Evolutionary conservation across 345 rosid genomes (phyloP), one percentile per base, ranked within the genome.

Genomic region (Microcos paniculata): DNA sequence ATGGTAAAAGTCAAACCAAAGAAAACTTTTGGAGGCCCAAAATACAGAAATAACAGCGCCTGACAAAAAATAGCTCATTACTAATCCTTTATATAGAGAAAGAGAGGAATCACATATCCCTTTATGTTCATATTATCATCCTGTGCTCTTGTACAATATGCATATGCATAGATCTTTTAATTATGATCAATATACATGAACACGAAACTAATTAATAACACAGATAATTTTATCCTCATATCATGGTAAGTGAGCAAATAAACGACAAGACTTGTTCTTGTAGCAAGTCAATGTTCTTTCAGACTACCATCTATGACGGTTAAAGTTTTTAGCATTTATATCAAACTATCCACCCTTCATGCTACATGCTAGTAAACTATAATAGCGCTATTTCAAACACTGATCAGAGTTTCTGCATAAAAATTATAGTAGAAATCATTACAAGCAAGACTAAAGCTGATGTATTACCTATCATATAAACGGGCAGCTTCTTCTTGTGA

Each of bases 401-500:
- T 14, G 53, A 15, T 46, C 12, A 67, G 23, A 46, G 24, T 24
- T 26, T 67, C 71, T 69, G 40, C 23, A 18, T 16, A 49, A 30
- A 49, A 30, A 49, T 69, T 18, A 58, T 18, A 72, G 55, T 23
- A 58, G 62, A 51, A 30, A 31, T 62, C 15, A 62, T 55, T 35
- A 45, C 13, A 64, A 65, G 62, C 24, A 65, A 40, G 38, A 10
- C 46, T 10, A 79, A 52, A 45, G 69, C 33, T 26, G 59, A 24
- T 48, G 16, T 52, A 40, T 24, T 77, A 95, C 99, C 97, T 93
- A 79, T 95, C 99, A 76, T 95, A 95, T 76, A 93, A 87, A 74
- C 78, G 96, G 40, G 99, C 98, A 78, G 99, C 99, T 77, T 93
- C 98, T 83, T 90, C 91, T 85, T 95, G 98, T 38, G 98, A 85